A percentile compares a stretch with the other conserved stretches of the same genome.
phyloP scores from a whole-genome alignment of 2,329 filamentous ascomycete species.

The Stagonosporopsis vannaccii region DNA sequence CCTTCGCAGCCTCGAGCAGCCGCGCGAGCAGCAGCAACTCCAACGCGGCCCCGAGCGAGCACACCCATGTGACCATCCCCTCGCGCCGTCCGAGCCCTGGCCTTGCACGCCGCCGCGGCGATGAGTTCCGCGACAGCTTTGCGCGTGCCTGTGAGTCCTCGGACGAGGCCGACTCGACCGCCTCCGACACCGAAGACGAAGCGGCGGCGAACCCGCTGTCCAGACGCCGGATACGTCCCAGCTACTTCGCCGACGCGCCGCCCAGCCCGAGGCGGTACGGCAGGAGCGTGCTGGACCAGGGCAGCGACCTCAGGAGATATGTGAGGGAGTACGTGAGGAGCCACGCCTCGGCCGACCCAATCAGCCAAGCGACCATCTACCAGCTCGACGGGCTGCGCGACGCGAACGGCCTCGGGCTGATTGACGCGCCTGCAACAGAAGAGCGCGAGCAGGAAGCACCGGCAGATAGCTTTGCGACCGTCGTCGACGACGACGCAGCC shows the following conservation, averaged over 20 bases:
- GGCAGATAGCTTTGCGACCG: conserved; percentile 14
- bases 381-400: conserved; percentile 1
- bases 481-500: conserved; percentile 30
- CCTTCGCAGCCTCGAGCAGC: conserved; percentile 53
- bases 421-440: conserved; percentile 24
- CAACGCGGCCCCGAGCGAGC: conserved; percentile 49
- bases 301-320: conserved; percentile 37
- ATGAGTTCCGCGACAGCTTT: conserved; percentile 48
- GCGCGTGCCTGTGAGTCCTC: conserved; percentile 63
- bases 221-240: conserved; percentile 27
- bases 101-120: not conserved
- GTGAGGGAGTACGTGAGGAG: conserved; percentile 41
- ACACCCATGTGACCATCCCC: conserved; percentile 49
- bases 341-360: conserved; percentile 29
- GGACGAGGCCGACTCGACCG: conserved; percentile 46
- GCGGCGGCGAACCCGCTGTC: conserved; percentile 42
- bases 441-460: not conserved
- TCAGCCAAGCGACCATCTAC: not conserved
- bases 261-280: conserved; percentile 41
- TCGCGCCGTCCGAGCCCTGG: conserved; percentile 47
- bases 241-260: conserved; percentile 36
- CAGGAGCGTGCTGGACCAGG: conserved; percentile 36
- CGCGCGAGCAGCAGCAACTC: conserved; percentile 59
- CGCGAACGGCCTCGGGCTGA: conserved; percentile 20
- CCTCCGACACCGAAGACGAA: conserved; percentile 62